Evolutionary conservation across 345 rosid genomes (phyloP).

Genomic region (Murraya paniculata): DNA sequence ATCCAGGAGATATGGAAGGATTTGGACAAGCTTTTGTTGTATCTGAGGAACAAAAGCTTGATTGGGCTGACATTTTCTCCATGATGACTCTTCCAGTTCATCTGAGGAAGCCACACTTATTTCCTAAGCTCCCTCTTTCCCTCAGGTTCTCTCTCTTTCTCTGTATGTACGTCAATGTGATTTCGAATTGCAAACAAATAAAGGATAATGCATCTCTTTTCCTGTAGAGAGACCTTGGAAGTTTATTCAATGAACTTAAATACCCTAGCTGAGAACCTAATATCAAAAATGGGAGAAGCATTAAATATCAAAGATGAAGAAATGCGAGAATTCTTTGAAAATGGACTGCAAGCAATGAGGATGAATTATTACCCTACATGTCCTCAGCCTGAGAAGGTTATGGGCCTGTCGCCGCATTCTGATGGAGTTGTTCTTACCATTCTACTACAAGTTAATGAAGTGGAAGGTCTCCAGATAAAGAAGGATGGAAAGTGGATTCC

Average conservation of each 20-base stretch:
- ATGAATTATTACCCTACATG: conserved; percentile 39
- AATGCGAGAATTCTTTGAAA: conserved; percentile 20
- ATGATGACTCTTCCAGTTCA: neutral
- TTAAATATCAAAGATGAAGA: conserved; percentile 16
- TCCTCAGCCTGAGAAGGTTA: conserved; percentile 25
- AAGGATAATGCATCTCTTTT: no score
- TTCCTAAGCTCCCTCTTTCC: neutral
- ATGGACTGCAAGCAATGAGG: conserved; percentile 16
- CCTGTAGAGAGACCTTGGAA: no score
- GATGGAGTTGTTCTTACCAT: conserved; percentile 24
- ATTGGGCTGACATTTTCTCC: neutral
- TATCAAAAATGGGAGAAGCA: conserved; percentile 14
- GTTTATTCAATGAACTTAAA: conserved; percentile 13
- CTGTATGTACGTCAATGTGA: no score
- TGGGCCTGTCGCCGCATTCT: conserved; percentile 31
- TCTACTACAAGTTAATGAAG: conserved; percentile 29
- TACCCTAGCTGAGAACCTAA: conserved; percentile 3
- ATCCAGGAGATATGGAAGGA: conserved; percentile 27
- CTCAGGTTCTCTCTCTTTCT: no score
- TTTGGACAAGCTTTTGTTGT: conserved; percentile 12
- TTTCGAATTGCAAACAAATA: no score
- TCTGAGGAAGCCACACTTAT: no score
- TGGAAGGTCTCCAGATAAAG: conserved; percentile 31
- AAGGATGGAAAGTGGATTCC: conserved; percentile 34
- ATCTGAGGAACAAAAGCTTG: neutral